These are phyloP conservation scores for Leishmania arabica DNA, from an alignment of 208 protist genomes.

Conservation along the genomic window DNA sequence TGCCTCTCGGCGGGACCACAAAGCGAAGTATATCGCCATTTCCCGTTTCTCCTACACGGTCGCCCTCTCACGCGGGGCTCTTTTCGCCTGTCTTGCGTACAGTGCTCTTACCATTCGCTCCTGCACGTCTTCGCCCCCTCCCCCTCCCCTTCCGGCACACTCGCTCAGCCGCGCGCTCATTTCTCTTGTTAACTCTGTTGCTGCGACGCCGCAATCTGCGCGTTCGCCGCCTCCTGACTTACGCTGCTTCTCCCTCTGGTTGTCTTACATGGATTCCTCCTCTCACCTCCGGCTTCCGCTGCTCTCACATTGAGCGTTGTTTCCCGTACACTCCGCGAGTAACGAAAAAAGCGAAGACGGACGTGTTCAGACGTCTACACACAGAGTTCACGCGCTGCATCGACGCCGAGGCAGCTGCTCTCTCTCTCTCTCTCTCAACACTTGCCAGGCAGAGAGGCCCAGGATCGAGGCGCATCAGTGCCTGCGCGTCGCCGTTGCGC, in stretches of 20 bases:
- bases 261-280: neutral
- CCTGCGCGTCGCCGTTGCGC: neutral
- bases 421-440: neutral
- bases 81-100: neutral
- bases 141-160: neutral
- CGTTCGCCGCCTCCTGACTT: neutral
- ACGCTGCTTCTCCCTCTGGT: neutral
- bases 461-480: neutral
- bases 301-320: neutral
- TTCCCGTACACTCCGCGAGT: neutral
- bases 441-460: neutral
- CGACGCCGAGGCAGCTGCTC: neutral
- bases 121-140: too few species aligned
- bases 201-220: neutral
- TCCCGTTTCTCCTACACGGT: neutral
- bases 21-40: neutral
- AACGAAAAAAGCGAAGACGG: neutral
- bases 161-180: neutral
- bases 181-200: neutral
- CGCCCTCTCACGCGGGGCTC: neutral
- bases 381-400: neutral
- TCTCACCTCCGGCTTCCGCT: neutral
- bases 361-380: neutral
- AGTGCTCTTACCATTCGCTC: neutral
- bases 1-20: neutral